Percentiles rank a stretch among this genome's conserved stretches.
These are phyloP conservation scores for Isoetes taiwanensis DNA, from an alignment of 75 land plant species.

Conservation along the genomic window DNA sequence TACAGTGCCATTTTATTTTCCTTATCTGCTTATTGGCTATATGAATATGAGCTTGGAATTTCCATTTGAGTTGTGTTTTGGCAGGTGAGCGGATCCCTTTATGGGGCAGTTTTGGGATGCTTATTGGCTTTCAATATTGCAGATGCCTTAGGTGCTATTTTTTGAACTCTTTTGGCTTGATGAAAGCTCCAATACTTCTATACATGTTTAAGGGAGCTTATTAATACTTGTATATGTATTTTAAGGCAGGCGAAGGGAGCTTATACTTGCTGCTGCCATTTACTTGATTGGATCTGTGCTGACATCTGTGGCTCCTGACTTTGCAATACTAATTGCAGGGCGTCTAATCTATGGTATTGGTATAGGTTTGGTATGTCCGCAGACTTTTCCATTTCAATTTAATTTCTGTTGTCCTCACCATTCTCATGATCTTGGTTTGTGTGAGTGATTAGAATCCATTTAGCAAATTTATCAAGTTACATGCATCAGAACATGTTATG, in stretches of 20 bases:
- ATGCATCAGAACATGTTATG: background rate
- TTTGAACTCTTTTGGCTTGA: too few relatives aligned
- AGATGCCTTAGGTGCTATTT: conserved; percentile 55
- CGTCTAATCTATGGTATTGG: conserved; percentile 75
- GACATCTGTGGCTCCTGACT: conserved; percentile 44
- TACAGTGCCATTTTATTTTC: background rate
- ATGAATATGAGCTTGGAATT: background rate
- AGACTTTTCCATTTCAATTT: background rate
- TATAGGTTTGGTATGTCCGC: conserved; percentile 60
- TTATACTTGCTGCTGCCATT: conserved; percentile 48
- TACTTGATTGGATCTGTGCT: conserved; percentile 56
- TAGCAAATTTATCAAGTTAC: background rate
- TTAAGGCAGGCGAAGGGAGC: conserved; percentile 68
- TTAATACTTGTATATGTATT: background rate
- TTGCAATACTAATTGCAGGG: conserved; percentile 47
- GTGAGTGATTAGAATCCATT: background rate
- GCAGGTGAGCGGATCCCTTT: conserved; percentile 92
- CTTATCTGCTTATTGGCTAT: background rate
- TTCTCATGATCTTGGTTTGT: background rate
- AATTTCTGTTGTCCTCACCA: background rate
- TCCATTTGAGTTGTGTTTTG: background rate
- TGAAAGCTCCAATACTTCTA: too few relatives aligned
- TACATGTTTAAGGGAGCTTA: background rate
- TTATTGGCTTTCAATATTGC: conserved; percentile 59
- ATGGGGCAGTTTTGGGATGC: conserved; percentile 90